Percentiles rank a stretch among this genome's conserved stretches.
These are phyloP conservation scores for Glebionis coronaria DNA, from an alignment of 129 eudicot genomes.

Conservation along the genomic window DNA sequence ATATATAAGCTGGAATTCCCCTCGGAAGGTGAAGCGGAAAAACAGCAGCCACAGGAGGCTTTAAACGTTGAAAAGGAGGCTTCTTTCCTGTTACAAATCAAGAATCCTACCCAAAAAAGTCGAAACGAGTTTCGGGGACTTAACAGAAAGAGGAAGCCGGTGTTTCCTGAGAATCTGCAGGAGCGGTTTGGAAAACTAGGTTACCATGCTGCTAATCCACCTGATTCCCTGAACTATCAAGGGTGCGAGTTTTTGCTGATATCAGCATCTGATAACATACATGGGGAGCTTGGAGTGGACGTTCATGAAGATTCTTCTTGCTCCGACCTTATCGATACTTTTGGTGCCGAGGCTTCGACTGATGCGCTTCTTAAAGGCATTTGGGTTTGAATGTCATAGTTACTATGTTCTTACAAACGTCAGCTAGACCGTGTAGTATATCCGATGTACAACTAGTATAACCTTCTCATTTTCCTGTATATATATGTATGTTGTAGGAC, in stretches of 20 bases:
- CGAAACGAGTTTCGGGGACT: slow-evolving; percentile 26
- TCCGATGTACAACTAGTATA: too few relatives aligned
- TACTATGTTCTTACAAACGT: too few relatives aligned
- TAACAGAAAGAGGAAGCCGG: slow-evolving; percentile 28
- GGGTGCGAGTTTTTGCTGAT: slow-evolving; percentile 35
- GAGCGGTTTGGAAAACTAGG: slow-evolving; percentile 35
- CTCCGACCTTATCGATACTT: slow-evolving; percentile 31
- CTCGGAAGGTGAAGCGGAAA: not conserved
- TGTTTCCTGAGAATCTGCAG: slow-evolving; percentile 47
- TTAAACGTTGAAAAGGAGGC: slow-evolving; percentile 40
- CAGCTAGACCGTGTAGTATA: too few relatives aligned
- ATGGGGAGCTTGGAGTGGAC: slow-evolving; percentile 45
- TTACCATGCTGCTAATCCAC: slow-evolving; percentile 41
- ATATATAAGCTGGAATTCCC: slow-evolving; percentile 45
- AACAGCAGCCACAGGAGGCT: slow-evolving; percentile 36
- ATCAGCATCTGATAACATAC: slow-evolving; percentile 33
- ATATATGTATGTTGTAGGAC: too few relatives aligned
- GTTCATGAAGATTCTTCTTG: slow-evolving; percentile 22
- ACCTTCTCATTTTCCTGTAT: too few relatives aligned
- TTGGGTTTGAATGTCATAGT: slow-evolving; percentile 26
- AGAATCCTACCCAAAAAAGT: slow-evolving; percentile 33
- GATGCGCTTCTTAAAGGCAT: slow-evolving; percentile 36
- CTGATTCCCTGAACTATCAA: slow-evolving; percentile 30
- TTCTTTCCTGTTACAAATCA: slow-evolving; percentile 43
- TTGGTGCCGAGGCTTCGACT: slow-evolving; percentile 22